Conservation (phyloP, 1,284 basidiomycete genomes). For the Ceratobasidium sp. region DNA sequence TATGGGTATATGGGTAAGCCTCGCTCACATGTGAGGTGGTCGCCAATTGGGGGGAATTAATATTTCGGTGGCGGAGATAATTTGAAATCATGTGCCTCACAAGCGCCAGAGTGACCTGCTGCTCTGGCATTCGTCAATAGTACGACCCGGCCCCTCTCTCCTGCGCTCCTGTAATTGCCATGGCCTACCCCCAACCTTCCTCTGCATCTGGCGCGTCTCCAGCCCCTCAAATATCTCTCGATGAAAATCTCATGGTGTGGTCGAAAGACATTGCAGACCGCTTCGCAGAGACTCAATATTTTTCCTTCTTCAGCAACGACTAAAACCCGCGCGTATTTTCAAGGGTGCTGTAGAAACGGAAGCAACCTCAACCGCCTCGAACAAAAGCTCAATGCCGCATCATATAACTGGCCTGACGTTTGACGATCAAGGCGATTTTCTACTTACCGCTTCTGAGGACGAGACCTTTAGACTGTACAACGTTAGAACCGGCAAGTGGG, state of each 20-base stretch:
- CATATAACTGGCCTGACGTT: constrained; percentile 91
- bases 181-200: constrained; percentile 14
- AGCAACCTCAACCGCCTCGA: constrained; percentile 60
- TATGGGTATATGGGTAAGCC: neutral
- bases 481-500: constrained; percentile 91
- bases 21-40: constrained; percentile 19
- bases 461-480: constrained; percentile 92
- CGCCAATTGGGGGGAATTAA: neutral
- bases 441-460: constrained; percentile 92
- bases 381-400: constrained; percentile 61
- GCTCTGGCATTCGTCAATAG: neutral
- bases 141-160: neutral
- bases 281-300: neutral
- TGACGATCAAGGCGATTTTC: constrained; percentile 87
- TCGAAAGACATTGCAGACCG: no score
- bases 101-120: neutral
- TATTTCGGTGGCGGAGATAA: neutral
- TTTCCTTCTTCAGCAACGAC: constrained; percentile 62
- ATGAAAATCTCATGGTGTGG: constrained; percentile 40
- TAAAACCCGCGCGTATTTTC: constrained; percentile 92
- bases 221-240: constrained; percentile 8
- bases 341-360: constrained; percentile 74
- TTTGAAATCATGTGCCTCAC: constrained; percentile 5
- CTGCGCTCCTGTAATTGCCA: neutral
- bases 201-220: neutral